A percentile compares a stretch with the other conserved stretches of the same genome.
phyloP scores from a whole-genome alignment of 2,329 filamentous ascomycete genomes.

The Penicillium sp. region DNA sequence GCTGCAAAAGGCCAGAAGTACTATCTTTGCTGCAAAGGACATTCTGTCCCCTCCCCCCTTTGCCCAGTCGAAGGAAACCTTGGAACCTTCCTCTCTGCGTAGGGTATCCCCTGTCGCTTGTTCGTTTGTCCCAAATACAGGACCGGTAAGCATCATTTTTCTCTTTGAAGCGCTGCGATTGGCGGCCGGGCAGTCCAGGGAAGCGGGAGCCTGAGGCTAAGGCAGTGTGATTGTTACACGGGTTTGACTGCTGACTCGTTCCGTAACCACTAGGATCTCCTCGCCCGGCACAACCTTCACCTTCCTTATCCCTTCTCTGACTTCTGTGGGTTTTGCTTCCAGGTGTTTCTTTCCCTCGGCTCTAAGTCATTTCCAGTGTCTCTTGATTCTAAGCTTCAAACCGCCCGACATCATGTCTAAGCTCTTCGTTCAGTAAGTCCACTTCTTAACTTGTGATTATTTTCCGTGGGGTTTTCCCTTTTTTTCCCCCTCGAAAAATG shows the following conservation, averaged over 20 bases:
- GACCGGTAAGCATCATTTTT: slow-evolving; percentile 17
- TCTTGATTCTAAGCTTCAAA: neutral
- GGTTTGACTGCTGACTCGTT: slow-evolving; percentile 26
- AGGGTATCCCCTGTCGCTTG: neutral
- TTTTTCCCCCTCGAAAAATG: slow-evolving; percentile 3
- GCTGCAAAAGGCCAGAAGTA: neutral
- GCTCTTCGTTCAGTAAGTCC: slow-evolving; percentile 84
- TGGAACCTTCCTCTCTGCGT: slow-evolving; percentile 1
- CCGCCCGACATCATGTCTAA: slow-evolving; percentile 67
- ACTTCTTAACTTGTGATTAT: neutral
- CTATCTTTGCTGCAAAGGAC: neutral
- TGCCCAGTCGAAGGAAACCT: neutral
- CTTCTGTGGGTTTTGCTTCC: neutral
- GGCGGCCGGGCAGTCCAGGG: slow-evolving; percentile 8
- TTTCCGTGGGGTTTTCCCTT: slow-evolving; percentile 3
- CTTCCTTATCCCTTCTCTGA: slow-evolving; percentile 7
- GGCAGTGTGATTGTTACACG: slow-evolving; percentile 27
- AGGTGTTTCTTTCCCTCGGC: neutral
- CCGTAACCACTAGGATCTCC: slow-evolving; percentile 25
- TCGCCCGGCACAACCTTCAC: slow-evolving; percentile 7
- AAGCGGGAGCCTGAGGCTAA: slow-evolving; percentile 21
- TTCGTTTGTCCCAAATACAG: neutral
- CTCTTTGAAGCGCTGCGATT: slow-evolving; percentile 8
- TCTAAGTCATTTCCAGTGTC: neutral
- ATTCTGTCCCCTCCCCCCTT: slow-evolving; percentile 7